Conservation (phyloP, 495 filamentous ascomycete genomes). For the Chaetomium tenue region DNA sequence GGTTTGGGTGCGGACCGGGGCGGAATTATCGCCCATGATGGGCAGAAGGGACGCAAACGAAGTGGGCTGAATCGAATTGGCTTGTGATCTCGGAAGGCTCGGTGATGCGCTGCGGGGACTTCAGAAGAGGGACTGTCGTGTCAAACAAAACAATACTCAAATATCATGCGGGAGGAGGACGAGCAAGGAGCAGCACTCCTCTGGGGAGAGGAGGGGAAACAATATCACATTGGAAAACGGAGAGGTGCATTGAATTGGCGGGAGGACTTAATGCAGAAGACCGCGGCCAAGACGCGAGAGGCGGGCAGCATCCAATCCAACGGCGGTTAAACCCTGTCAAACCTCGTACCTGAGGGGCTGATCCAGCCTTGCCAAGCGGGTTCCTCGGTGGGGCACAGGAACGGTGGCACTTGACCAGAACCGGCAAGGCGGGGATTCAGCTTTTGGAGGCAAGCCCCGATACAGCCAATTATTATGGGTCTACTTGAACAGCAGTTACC, state of each 20-base stretch:
- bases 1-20: neutral
- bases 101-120: neutral
- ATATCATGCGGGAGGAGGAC: neutral
- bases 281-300: neutral
- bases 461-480: neutral
- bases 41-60: neutral
- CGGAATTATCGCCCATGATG: slow-evolving; percentile 18
- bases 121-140: neutral
- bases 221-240: neutral
- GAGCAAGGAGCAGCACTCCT: neutral
- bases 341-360: neutral
- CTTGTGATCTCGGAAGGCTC: neutral
- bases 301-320: neutral
- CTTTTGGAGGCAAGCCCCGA: neutral
- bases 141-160: neutral
- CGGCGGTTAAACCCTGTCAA: neutral
- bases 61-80: neutral
- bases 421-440: neutral
- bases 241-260: neutral
- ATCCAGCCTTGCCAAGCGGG: neutral
- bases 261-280: neutral
- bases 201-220: neutral
- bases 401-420: neutral
- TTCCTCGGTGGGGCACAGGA: neutral
- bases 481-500: neutral